These are phyloP conservation scores for Thelonectria olida DNA, from an alignment of 2,329 filamentous ascomycete species.

Conservation along the genomic window DNA sequence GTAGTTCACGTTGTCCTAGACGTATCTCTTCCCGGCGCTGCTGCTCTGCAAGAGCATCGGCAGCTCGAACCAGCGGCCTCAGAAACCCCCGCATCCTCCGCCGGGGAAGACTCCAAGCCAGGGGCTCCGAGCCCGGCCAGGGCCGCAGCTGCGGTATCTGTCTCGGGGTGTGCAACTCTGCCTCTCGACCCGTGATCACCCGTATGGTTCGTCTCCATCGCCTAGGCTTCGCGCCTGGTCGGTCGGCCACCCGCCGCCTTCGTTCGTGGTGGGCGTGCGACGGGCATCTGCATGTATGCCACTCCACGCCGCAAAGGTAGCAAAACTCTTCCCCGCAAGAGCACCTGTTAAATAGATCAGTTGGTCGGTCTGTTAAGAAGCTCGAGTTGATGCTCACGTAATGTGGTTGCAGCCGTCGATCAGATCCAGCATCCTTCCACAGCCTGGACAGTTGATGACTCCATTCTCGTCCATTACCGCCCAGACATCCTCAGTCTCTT, in stretches of 20 bases:
- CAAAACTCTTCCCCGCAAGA: constrained; percentile 55
- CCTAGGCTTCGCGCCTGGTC: constrained; percentile 30
- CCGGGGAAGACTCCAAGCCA: constrained; percentile 1
- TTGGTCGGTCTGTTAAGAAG: background rate
- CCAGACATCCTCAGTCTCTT: constrained; percentile 33
- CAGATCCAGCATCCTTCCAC: constrained; percentile 32
- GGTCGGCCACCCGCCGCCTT: constrained; percentile 17
- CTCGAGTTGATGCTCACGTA: constrained; percentile 13
- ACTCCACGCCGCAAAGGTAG: constrained; percentile 56
- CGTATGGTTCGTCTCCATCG: constrained; percentile 23
- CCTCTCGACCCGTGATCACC: background rate
- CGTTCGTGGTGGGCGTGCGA: constrained; percentile 3
- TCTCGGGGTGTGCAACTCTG: background rate
- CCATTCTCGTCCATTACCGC: constrained; percentile 35
- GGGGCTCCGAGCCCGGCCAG: constrained; percentile 3
- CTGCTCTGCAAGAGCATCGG: no score
- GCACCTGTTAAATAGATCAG: background rate
- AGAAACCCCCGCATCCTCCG: background rate
- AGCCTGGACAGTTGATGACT: constrained; percentile 35
- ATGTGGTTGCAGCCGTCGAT: constrained; percentile 39
- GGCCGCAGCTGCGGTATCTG: constrained; percentile 31
- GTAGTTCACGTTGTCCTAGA: background rate
- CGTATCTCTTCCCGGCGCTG: background rate
- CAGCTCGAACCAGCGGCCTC: background rate
- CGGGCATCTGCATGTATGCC: constrained; percentile 51